Evolutionary conservation across 2,329 filamentous ascomycete genomes (phyloP).

Genomic region (Diaporthe batatas): DNA sequence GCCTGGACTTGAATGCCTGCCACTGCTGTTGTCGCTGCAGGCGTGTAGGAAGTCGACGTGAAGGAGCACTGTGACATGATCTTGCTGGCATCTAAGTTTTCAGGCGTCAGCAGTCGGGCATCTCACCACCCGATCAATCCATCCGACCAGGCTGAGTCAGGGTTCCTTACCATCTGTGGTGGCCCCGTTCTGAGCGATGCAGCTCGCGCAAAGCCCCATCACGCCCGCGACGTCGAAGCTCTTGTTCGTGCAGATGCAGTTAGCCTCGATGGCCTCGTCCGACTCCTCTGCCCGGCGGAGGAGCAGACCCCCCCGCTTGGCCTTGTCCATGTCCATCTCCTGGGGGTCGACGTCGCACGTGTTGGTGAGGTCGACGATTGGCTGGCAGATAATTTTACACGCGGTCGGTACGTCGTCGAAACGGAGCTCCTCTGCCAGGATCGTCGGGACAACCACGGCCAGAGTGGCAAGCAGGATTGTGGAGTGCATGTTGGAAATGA

Average conservation of each 20-base stretch:
- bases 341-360: constrained; percentile 11
- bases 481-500: background rate
- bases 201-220: constrained; percentile 13
- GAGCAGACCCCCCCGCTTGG: background rate
- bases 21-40: background rate
- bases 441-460: background rate
- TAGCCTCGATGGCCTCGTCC: constrained; percentile 4
- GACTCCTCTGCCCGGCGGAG: background rate
- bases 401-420: background rate
- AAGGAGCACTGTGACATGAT: constrained; percentile 20
- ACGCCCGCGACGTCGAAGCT: constrained; percentile 8
- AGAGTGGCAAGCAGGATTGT: background rate
- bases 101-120: background rate
- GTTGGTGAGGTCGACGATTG: constrained; percentile 8
- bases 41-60: constrained; percentile 1
- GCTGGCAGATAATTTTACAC: constrained; percentile 11
- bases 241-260: constrained; percentile 20
- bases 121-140: too few relatives aligned
- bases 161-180: background rate
- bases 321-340: background rate
- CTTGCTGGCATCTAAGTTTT: constrained; percentile 14
- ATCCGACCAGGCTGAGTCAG: too few relatives aligned
- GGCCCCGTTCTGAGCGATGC: background rate
- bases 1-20: constrained; percentile 16
- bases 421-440: background rate